Conservation (phyloP, 352 stramenopile species). For the Bremia lactucae region DNA sequence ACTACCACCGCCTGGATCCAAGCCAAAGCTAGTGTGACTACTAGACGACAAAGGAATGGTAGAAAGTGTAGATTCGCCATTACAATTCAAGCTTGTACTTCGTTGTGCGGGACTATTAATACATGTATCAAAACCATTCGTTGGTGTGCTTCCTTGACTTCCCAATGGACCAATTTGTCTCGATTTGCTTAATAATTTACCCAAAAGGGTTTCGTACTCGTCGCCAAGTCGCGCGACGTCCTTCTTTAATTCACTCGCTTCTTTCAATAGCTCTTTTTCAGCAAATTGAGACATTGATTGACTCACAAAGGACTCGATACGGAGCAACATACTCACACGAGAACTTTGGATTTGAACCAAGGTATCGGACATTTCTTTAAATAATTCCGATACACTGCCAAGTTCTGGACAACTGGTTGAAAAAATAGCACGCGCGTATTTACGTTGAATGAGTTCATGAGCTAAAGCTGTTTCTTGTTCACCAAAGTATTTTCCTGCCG, state of each 20-base stretch:
- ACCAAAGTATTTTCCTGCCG: conserved; percentile 47
- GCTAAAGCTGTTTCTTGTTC: conserved; percentile 61
- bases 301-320: conserved; percentile 66
- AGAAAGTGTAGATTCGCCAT: conserved; percentile 7
- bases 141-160: conserved; percentile 20
- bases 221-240: conserved; percentile 57
- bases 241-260: conserved; percentile 54
- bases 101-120: conserved; percentile 18
- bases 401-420: conserved; percentile 66
- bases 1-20: conserved; percentile 13
- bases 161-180: conserved; percentile 18
- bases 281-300: conserved; percentile 53
- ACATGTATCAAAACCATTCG: conserved; percentile 10
- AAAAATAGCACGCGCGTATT: conserved; percentile 79
- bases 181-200: conserved; percentile 70
- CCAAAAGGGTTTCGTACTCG: conserved; percentile 72
- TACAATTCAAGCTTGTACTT: conserved; percentile 5
- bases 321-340: conserved; percentile 70
- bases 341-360: conserved; percentile 75
- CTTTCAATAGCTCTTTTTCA: conserved; percentile 62
- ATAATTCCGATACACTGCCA: conserved; percentile 62
- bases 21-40: conserved; percentile 8
- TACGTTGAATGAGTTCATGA: conserved; percentile 60
- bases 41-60: conserved; percentile 16
- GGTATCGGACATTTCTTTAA: conserved; percentile 78